Evolutionary conservation across 768 basidiomycete species (phyloP), one percentile per base, ranked within the genome.

Genomic region (Lactarius psammicola): DNA sequence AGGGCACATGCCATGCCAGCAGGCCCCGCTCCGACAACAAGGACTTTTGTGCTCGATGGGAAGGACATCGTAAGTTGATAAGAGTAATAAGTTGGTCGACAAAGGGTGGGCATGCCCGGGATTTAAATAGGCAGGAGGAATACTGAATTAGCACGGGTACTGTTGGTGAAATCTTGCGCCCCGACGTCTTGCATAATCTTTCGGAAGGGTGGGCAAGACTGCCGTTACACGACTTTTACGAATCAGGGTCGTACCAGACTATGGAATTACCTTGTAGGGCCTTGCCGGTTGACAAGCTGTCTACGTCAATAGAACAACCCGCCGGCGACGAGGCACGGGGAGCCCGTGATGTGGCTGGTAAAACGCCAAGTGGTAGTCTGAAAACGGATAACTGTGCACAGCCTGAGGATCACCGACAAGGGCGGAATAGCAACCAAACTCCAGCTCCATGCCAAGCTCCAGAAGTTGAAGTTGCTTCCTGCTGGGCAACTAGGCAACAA

Each of bases 1-100:
- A 83, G 70, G 28, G 83, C 84, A 54, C 77, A 73, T 0, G 80
- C 74, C 58, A 84, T 78, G 9, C 84, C 84, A 0, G 77, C 70
- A 28, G 84, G 84, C 20, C 84, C 83, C 30, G 81, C 81, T 33
- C 82, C 83, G 11, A 85, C 78, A 30, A 85, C 76, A 58, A 84
- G 78, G 33, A 84, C 72, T 30, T 78, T 78, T 5, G 81, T 79
- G 54, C 62, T 71, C 3, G 66, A 58, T 0, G 80, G 80, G 26
- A 79, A 70, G 33, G 76, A 70, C 73, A 75, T 73, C 4, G 56
- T 53, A 44, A 30, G 23, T n/a, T n/a, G n/a, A n/a, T n/a, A n/a
- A n/a, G n/a, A n/a, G n/a, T n/a, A n/a, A n/a, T n/a, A n/a, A n/a
- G n/a, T 26, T 9, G 11, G 36, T 20, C 33, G 56, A 34, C 7